Evolutionary conservation across 2,329 filamentous ascomycete species (phyloP).

Genomic region (Botrytis fragariae): DNA sequence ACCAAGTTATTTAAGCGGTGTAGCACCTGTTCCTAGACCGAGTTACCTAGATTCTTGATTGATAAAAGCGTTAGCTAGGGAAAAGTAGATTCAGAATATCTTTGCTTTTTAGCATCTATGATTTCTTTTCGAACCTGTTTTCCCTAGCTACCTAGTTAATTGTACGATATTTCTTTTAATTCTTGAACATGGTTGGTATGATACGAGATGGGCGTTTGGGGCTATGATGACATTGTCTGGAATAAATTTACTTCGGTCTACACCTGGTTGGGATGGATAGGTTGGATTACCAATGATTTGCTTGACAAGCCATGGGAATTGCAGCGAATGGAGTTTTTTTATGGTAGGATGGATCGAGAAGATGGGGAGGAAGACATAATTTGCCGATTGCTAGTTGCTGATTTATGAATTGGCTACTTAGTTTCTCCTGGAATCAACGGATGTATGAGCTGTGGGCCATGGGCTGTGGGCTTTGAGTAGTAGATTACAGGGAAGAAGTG

Average conservation of each 20-base stretch:
- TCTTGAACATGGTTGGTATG: background rate
- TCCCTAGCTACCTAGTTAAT: background rate
- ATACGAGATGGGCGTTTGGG: background rate
- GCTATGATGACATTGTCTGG: background rate
- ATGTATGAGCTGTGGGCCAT: background rate
- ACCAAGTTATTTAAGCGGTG: background rate
- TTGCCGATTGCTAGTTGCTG: background rate
- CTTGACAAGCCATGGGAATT: background rate
- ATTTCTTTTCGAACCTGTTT: background rate
- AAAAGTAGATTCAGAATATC: background rate
- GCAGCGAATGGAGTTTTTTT: conserved; percentile 8
- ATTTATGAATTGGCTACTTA: background rate
- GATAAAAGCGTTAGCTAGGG: background rate
- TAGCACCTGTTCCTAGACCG: background rate
- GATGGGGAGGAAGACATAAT: background rate
- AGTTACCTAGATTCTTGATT: background rate
- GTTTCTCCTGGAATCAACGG: background rate
- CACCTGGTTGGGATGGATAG: background rate
- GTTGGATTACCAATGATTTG: background rate
- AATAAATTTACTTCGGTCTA: background rate
- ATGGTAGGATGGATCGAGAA: background rate
- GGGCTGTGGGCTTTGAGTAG: background rate
- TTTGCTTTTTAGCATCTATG: background rate
- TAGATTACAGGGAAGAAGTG: background rate
- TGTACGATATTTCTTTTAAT: conserved; percentile 12